phyloP scores from a whole-genome alignment of 2,329 filamentous ascomycete species.

The Alternaria metachromatica region DNA sequence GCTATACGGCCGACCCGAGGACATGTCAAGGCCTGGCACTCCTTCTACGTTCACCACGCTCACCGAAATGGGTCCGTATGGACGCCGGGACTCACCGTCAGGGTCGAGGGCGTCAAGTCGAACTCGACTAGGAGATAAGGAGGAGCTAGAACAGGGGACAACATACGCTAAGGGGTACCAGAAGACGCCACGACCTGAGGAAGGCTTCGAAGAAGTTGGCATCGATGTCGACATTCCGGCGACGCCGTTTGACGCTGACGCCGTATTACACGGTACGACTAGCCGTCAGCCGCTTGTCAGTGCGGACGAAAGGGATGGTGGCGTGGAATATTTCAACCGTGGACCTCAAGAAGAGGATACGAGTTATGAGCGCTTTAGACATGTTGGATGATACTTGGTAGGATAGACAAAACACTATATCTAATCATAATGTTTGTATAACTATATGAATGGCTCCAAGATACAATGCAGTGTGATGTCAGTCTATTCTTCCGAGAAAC shows the following conservation, averaged over 20 bases:
- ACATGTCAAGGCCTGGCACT: slow-evolving; percentile 53
- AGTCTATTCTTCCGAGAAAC: not conserved
- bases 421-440: not conserved
- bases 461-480: not conserved
- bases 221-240: slow-evolving; percentile 29
- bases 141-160: slow-evolving; percentile 31
- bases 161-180: slow-evolving; percentile 37
- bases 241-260: slow-evolving; percentile 30
- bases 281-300: slow-evolving; percentile 28
- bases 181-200: slow-evolving; percentile 19
- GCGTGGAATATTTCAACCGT: slow-evolving; percentile 13
- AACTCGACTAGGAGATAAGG: slow-evolving; percentile 24
- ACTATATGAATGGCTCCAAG: not conserved
- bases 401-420: not conserved
- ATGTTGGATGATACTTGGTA: not conserved
- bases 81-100: slow-evolving; percentile 8
- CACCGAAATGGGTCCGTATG: slow-evolving; percentile 25
- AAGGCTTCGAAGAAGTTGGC: slow-evolving; percentile 26
- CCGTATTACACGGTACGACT: slow-evolving; percentile 21
- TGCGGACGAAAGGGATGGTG: slow-evolving; percentile 5
- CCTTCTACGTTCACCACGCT: slow-evolving; percentile 40
- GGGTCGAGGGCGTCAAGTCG: slow-evolving; percentile 29
- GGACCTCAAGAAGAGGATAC: slow-evolving; percentile 18
- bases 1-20: slow-evolving; percentile 63
- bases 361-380: slow-evolving; percentile 26